Conservation (phyloP, 2,329 filamentous ascomycete species). For the Fusarium lateritium region DNA sequence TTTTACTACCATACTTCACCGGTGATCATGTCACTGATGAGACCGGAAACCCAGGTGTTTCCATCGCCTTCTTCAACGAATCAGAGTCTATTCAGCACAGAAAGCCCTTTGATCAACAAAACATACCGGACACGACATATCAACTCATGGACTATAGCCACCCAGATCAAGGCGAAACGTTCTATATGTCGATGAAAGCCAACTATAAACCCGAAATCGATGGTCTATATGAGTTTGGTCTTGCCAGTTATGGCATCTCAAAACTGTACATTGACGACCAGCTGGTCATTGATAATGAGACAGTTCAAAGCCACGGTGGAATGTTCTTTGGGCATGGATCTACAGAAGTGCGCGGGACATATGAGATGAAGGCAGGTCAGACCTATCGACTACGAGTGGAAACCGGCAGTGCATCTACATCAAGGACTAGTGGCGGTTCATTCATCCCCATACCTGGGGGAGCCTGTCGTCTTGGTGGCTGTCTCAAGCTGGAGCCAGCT, state of each 20-base stretch:
- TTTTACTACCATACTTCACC: conserved; percentile 23
- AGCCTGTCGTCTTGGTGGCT: conserved; percentile 36
- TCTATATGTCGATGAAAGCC: conserved; percentile 45
- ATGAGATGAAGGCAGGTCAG: conserved; percentile 8
- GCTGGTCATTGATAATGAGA: conserved; percentile 52
- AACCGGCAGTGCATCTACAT: conserved; percentile 26
- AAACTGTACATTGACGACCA: conserved; percentile 53
- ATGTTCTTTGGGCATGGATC: conserved; percentile 56
- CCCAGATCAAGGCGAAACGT: conserved; percentile 29
- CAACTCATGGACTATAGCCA: conserved; percentile 50
- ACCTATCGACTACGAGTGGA: conserved; percentile 31
- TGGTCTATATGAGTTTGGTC: conserved; percentile 51
- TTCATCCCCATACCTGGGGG: conserved; percentile 34
- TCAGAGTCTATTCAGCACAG: conserved; percentile 16
- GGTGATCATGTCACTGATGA: conserved; percentile 11
- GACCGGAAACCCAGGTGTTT: conserved; percentile 8
- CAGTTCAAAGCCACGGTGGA: conserved; percentile 50
- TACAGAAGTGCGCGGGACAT: conserved; percentile 47
- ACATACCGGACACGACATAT: conserved; percentile 44
- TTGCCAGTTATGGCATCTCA: conserved; percentile 52
- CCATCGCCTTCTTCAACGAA: conserved; percentile 25
- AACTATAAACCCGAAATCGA: conserved; percentile 34
- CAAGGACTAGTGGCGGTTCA: conserved; percentile 17
- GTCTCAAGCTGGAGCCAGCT: conserved; percentile 12
- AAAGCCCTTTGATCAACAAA: conserved; percentile 39